Conservation (phyloP, 2,329 filamentous ascomycete genomes). For the Colletotrichum cereale region DNA sequence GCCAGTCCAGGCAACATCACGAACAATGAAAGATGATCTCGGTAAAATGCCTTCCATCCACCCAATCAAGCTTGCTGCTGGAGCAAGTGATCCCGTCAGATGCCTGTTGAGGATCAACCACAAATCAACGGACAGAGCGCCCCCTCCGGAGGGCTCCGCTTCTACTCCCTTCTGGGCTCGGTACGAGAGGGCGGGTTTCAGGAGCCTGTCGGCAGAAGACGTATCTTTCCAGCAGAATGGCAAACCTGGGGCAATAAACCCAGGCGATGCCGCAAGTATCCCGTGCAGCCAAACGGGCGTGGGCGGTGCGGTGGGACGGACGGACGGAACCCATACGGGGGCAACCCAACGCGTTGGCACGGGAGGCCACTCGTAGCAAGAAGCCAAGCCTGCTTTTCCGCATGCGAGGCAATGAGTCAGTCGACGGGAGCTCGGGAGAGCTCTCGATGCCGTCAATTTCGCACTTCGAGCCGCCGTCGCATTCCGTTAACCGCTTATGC, state of each 20-base stretch:
- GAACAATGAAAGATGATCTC: not conserved
- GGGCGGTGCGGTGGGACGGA: not conserved
- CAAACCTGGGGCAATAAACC: slow-evolving; percentile 1
- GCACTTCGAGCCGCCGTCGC: not conserved
- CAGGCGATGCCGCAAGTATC: slow-evolving; percentile 9
- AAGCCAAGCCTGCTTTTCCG: not conserved
- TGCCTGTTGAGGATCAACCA: not conserved
- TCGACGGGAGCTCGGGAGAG: not conserved
- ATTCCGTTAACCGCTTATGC: not conserved
- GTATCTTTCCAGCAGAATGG: not conserved
- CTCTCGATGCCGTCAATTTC: not conserved
- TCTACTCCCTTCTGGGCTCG: not conserved
- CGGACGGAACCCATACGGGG: not conserved
- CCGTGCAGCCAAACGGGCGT: not conserved
- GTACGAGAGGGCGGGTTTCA: slow-evolving; percentile 8
- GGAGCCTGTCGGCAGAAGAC: not conserved
- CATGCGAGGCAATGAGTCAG: slow-evolving; percentile 1
- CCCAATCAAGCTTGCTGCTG: not conserved
- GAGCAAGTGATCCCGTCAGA: slow-evolving; percentile 3
- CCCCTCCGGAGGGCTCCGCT: not conserved
- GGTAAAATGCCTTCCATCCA: not conserved
- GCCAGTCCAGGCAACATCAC: not conserved
- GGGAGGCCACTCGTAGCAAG: not conserved
- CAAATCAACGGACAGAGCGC: not conserved
- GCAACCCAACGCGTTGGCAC: not conserved